Evolutionary conservation across 768 basidiomycete genomes (phyloP).

Genomic region (Auricularia sp.): DNA sequence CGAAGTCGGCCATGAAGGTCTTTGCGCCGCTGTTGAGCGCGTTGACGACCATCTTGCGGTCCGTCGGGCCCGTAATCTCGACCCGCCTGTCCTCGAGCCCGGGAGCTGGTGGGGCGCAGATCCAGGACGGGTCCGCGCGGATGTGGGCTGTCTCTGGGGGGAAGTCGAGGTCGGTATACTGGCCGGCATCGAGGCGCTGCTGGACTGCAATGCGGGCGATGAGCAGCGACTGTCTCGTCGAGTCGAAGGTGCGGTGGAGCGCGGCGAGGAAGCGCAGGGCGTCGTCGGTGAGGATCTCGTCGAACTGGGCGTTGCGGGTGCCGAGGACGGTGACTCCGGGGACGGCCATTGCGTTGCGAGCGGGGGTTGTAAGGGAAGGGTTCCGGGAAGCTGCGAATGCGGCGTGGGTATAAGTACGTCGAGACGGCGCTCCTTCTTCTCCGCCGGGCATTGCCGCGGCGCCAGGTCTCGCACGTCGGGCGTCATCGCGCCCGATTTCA

Average conservation of each 20-base stretch:
- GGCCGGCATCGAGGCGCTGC: slow-evolving; percentile 67
- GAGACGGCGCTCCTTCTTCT: too few relatives aligned
- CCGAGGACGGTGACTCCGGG: slow-evolving; percentile 55
- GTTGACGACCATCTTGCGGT: slow-evolving; percentile 98
- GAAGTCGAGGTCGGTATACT: slow-evolving; percentile 61
- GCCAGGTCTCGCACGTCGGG: too few relatives aligned
- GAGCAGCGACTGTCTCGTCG: slow-evolving; percentile 73
- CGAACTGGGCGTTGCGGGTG: slow-evolving; percentile 46
- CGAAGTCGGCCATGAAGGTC: slow-evolving; percentile 99
- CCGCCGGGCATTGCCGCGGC: too few relatives aligned
- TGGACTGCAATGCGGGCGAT: slow-evolving; percentile 70
- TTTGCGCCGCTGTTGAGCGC: slow-evolving; percentile 91
- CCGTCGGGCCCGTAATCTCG: slow-evolving; percentile 96
- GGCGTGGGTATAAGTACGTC: not conserved
- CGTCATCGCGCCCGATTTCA: too few relatives aligned
- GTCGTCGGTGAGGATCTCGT: slow-evolving; percentile 72
- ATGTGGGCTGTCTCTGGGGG: slow-evolving; percentile 80
- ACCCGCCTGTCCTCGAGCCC: slow-evolving; percentile 92
- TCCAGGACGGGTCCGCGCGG: slow-evolving; percentile 83
- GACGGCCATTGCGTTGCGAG: not conserved
- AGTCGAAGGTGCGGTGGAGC: slow-evolving; percentile 90
- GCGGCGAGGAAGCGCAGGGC: slow-evolving; percentile 84
- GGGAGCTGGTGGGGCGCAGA: slow-evolving; percentile 81
- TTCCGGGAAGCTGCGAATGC: not conserved
- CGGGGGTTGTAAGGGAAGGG: not conserved